Percentiles rank a stretch among this genome's conserved stretches.
phyloP scores from a whole-genome alignment of 1,139 yeast species.

The Protomyces inouyei region DNA sequence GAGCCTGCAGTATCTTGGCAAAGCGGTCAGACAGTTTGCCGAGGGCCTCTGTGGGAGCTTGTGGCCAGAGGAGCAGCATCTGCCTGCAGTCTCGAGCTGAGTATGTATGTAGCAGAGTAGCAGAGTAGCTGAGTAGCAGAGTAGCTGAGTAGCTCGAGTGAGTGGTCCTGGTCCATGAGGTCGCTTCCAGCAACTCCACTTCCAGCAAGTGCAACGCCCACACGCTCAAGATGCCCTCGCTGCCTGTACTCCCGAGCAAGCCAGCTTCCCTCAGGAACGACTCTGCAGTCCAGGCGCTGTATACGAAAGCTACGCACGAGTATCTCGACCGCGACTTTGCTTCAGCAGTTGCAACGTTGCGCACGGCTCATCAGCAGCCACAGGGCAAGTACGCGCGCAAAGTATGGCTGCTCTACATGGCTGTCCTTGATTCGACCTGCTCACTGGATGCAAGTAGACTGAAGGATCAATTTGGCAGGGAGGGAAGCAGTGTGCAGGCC shows the following conservation, averaged over 20 bases:
- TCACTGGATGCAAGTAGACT: background rate
- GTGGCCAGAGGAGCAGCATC: background rate
- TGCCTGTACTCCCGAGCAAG: constrained; percentile 14
- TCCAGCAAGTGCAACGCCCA: background rate
- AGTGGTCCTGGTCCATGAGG: too few relatives aligned
- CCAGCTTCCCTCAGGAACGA: constrained; percentile 5
- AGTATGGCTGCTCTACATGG: constrained; percentile 9
- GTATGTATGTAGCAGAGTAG: background rate
- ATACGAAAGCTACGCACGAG: constrained; percentile 11
- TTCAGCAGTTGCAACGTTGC: background rate
- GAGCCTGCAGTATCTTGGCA: background rate
- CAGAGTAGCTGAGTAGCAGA: background rate
- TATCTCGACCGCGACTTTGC: constrained; percentile 14
- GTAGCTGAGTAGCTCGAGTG: too few relatives aligned
- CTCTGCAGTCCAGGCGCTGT: constrained; percentile 7
- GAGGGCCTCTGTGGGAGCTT: background rate
- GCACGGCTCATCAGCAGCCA: background rate
- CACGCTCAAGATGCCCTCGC: constrained; percentile 6
- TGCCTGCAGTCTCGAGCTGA: background rate
- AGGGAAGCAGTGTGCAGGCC: background rate
- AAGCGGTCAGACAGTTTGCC: background rate
- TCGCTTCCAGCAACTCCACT: background rate
- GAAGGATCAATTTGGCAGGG: constrained; percentile 5
- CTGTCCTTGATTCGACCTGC: constrained; percentile 12
- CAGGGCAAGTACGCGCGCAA: constrained; percentile 7